Evolutionary conservation across 768 basidiomycete species (phyloP).

Genomic region (Auricularia cornea): DNA sequence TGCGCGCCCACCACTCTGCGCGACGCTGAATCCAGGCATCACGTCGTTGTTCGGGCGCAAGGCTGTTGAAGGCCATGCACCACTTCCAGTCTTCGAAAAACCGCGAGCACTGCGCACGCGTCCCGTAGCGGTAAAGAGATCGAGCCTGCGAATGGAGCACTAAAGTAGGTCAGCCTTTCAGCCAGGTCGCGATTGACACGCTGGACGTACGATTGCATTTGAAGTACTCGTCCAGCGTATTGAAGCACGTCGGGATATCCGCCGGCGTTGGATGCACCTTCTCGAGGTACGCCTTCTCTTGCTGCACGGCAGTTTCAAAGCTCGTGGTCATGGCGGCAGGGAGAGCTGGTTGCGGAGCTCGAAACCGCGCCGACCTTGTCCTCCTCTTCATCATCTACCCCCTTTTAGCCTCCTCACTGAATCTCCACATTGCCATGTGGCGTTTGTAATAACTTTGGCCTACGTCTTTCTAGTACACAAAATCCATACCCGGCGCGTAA

Average conservation of each 20-base stretch:
- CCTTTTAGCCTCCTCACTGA: too few species aligned
- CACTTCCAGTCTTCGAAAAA: constrained; percentile 94
- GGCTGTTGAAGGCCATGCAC: constrained; percentile 75
- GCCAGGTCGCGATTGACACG: constrained; percentile 4
- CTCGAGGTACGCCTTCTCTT: constrained; percentile 62
- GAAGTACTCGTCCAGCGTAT: constrained; percentile 62
- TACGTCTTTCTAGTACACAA: too few species aligned
- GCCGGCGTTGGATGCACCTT: constrained; percentile 62
- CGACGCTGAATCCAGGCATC: constrained; percentile 78
- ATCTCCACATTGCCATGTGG: too few species aligned
- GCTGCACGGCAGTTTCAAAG: constrained; percentile 47
- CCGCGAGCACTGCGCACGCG: constrained; percentile 56
- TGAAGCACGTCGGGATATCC: constrained; percentile 78
- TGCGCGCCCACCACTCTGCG: constrained; percentile 91
- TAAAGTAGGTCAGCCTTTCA: constrained; percentile 20
- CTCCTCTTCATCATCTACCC: not conserved
- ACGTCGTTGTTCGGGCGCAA: constrained; percentile 67
- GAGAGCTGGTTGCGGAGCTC: not conserved
- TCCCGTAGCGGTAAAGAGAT: constrained; percentile 80
- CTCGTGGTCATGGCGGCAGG: constrained; percentile 12
- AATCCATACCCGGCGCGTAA: too few species aligned
- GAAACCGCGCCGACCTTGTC: not conserved
- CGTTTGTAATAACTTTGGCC: too few species aligned
- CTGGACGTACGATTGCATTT: constrained; percentile 52
- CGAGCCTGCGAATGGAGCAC: constrained; percentile 75